phyloP scores from a whole-genome alignment of 352 stramenopile genomes.

The Blastocystis sp. region DNA sequence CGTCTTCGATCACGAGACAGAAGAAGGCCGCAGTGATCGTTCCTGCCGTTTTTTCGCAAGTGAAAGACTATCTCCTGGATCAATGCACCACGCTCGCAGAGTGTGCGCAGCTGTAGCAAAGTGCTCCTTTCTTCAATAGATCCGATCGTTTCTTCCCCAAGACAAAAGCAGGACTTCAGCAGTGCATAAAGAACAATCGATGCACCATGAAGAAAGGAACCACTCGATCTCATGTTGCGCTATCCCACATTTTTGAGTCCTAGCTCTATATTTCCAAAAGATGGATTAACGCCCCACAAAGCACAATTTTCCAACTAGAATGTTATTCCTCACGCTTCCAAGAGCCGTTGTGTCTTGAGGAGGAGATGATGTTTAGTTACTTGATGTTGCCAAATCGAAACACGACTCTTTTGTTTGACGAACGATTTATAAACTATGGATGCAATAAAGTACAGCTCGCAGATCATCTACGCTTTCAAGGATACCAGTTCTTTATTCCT shows the following conservation, averaged over 20 bases:
- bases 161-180: not conserved
- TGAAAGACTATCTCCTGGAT: not conserved
- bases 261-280: not conserved
- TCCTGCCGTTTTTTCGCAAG: not conserved
- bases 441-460: constrained; percentile 49
- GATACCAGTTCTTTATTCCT: constrained; percentile 27
- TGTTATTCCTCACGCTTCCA: constrained; percentile 37
- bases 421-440: constrained; percentile 57
- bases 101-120: not conserved
- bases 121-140: not conserved
- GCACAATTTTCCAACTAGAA: not conserved
- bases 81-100: not conserved
- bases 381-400: not conserved
- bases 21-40: constrained; percentile 18
- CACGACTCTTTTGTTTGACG: not conserved
- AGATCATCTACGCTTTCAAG: constrained; percentile 8
- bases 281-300: not conserved
- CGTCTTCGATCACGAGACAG: not conserved
- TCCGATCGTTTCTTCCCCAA: not conserved
- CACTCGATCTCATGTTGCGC: not conserved
- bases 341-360: not conserved
- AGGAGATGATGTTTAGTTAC: not conserved
- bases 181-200: not conserved
- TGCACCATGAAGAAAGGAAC: not conserved
- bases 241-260: not conserved